Evolutionary conservation across 371 early-diverging fungal genomes (phyloP).

Genomic region (Rhizopus stolonifer): DNA sequence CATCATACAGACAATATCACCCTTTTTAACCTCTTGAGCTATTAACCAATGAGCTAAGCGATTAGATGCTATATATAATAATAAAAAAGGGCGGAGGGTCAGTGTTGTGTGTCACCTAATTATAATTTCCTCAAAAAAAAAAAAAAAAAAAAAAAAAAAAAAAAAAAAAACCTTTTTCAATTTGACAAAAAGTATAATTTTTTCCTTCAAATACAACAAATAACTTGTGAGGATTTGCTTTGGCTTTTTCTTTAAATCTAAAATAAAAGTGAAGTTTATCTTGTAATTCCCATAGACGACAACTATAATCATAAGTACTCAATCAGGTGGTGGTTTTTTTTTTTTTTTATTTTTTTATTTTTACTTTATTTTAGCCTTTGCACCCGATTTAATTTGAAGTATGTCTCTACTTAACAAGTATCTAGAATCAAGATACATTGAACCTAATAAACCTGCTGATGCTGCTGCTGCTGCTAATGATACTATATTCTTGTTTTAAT

Average conservation of each 20-base stretch:
- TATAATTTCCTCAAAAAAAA: too few relatives aligned
- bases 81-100: neutral
- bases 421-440: conserved; percentile 33
- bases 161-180: conserved; percentile 34
- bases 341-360: too few relatives aligned
- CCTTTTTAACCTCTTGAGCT: conserved; percentile 14
- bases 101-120: too few relatives aligned
- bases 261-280: conserved; percentile 29
- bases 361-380: neutral
- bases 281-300: conserved; percentile 20
- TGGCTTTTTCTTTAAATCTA: conserved; percentile 31
- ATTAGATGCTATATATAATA: conserved; percentile 22
- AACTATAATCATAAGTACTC: too few relatives aligned
- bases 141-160: too few relatives aligned
- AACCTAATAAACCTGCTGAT: conserved; percentile 22
- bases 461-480: conserved; percentile 24
- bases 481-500: neutral
- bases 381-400: conserved; percentile 22
- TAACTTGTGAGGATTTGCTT: conserved; percentile 22
- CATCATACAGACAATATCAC: conserved; percentile 31
- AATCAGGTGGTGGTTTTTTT: too few relatives aligned
- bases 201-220: conserved; percentile 33
- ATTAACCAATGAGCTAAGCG: conserved; percentile 28
- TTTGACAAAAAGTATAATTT: conserved; percentile 26
- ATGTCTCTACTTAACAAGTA: conserved; percentile 23